phyloP scores from a whole-genome alignment of 164 flowering plant species.

The Annona squamosa region DNA sequence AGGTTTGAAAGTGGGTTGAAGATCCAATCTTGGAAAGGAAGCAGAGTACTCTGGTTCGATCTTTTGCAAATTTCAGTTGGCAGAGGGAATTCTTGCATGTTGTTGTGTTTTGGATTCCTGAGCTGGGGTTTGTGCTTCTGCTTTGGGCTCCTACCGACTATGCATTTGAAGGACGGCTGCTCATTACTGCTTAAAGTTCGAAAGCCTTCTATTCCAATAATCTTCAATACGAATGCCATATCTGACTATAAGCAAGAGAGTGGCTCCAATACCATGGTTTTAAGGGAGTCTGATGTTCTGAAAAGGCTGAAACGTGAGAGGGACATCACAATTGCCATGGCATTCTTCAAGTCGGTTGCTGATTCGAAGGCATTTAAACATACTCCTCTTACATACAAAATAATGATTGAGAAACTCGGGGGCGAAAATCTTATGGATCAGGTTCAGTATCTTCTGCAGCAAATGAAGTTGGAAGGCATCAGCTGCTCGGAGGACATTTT shows the following conservation, averaged over 20 bases:
- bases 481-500: constrained; percentile 56
- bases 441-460: constrained; percentile 68
- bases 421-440: constrained; percentile 40
- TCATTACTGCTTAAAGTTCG: constrained; percentile 44
- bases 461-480: constrained; percentile 72
- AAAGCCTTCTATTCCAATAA: constrained; percentile 45
- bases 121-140: not conserved
- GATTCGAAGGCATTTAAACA: constrained; percentile 51
- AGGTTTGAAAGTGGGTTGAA: no score
- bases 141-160: constrained; percentile 3
- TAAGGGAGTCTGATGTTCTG: constrained; percentile 44
- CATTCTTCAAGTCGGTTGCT: constrained; percentile 51
- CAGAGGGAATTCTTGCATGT: not conserved
- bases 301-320: constrained; percentile 34
- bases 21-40: no score
- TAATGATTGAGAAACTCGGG: constrained; percentile 68
- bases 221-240: constrained; percentile 40
- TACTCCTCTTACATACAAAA: constrained; percentile 53
- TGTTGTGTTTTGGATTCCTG: not conserved
- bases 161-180: constrained; percentile 63
- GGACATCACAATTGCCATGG: constrained; percentile 44
- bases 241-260: constrained; percentile 11
- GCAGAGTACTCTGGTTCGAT: not conserved
- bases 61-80: not conserved
- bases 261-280: not conserved